Conservation (phyloP, 2,329 filamentous ascomycete genomes). For the Pseudocercospora pini-densiflorae region DNA sequence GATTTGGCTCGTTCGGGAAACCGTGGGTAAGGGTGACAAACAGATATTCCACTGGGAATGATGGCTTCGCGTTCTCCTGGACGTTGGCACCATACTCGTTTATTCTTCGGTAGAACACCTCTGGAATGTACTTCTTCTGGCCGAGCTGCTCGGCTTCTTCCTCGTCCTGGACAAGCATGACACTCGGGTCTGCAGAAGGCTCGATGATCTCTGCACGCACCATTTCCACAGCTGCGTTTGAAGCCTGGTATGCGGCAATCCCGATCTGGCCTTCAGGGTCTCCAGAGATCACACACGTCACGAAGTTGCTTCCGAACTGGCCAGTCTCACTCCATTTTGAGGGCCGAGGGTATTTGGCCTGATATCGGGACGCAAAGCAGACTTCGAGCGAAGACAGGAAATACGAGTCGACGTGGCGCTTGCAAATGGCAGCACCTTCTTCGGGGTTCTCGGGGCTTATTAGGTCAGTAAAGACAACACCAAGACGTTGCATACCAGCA, state of each 20-base stretch:
- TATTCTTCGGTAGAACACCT: conserved; percentile 93
- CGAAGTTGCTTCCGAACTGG: conserved; percentile 92
- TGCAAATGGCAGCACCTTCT: conserved; percentile 85
- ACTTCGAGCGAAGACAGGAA: conserved; percentile 93
- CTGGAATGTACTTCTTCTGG: conserved; percentile 87
- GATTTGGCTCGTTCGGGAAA: conserved; percentile 69
- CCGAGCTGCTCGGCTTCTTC: conserved; percentile 75
- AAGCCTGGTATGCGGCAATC: conserved; percentile 91
- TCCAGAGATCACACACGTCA: conserved; percentile 94
- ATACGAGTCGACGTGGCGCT: conserved; percentile 93
- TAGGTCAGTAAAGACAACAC: conserved; percentile 94
- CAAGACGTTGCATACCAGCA: conserved; percentile 86
- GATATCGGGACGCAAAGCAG: conserved; percentile 82
- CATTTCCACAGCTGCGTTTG: conserved; percentile 97
- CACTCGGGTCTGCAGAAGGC: conserved; percentile 86
- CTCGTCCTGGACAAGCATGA: conserved; percentile 94
- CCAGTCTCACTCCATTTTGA: conserved; percentile 98
- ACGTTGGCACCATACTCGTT: conserved; percentile 98
- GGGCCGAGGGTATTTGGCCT: conserved; percentile 84
- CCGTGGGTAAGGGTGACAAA: conserved; percentile 95
- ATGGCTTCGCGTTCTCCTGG: conserved; percentile 94
- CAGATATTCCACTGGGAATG: conserved; percentile 95
- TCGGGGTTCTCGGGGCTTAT: conserved; percentile 70
- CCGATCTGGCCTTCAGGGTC: conserved; percentile 87
- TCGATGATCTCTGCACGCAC: conserved; percentile 93